phyloP scores from a whole-genome alignment of 1,284 basidiomycete species.

The Testicularia cyperi region DNA sequence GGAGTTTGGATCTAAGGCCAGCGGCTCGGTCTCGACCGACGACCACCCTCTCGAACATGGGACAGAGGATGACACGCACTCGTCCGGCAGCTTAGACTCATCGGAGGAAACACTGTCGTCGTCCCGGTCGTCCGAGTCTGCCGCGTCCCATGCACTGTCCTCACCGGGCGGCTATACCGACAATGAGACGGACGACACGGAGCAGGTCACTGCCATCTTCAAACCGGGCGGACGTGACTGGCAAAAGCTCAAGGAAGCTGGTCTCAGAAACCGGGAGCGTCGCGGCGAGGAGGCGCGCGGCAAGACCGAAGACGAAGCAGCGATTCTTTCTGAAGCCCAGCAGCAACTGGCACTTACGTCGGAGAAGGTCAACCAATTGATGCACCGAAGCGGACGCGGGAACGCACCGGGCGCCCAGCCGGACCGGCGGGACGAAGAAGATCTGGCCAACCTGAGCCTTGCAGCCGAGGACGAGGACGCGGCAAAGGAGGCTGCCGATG shows the following conservation, averaged over 20 bases:
- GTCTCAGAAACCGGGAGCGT: constrained; percentile 36
- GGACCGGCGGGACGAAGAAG: constrained; percentile 41
- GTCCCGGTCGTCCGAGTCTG: constrained; percentile 25
- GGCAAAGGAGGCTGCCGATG: constrained; percentile 25
- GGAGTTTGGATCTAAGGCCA: neutral
- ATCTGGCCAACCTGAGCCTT: constrained; percentile 45
- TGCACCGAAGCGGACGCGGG: constrained; percentile 30
- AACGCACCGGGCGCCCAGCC: constrained; percentile 4
- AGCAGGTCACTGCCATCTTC: constrained; percentile 51
- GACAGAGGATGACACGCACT: constrained; percentile 20
- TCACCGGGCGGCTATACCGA: constrained; percentile 23
- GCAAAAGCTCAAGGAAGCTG: constrained; percentile 48
- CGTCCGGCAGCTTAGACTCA: constrained; percentile 20
- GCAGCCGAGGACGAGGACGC: constrained; percentile 27
- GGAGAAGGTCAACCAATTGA: constrained; percentile 43
- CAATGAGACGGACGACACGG: constrained; percentile 31
- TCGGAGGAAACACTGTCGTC: too few relatives aligned
- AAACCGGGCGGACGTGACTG: constrained; percentile 46
- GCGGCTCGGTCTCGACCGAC: neutral
- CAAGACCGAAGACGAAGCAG: constrained; percentile 12
- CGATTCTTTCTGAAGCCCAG: constrained; percentile 34
- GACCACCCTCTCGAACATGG: too few relatives aligned
- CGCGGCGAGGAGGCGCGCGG: constrained; percentile 23
- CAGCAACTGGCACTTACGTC: constrained; percentile 42
- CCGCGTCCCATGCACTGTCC: constrained; percentile 17